phyloP scores from a whole-genome alignment of 164 flowering plant species.

The Vitis amurensis region DNA sequence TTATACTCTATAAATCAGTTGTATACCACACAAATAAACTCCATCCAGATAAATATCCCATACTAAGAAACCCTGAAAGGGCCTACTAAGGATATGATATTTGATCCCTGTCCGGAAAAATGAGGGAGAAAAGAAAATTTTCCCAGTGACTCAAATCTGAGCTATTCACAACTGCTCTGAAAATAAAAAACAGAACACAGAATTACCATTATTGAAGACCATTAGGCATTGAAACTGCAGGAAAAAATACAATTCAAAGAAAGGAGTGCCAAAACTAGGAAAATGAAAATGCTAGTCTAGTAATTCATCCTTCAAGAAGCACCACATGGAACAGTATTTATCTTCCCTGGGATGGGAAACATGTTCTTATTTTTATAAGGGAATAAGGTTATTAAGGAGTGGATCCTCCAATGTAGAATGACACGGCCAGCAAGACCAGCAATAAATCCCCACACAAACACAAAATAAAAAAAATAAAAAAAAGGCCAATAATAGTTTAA shows the following conservation, averaged over 20 bases:
- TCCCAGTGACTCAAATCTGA: background rate
- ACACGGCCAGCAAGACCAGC: background rate
- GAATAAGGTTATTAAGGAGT: too few species aligned
- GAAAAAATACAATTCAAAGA: background rate
- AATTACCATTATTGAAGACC: background rate
- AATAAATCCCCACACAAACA: background rate
- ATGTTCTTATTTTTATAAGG: slow-evolving; percentile 1
- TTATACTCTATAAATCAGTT: too few species aligned
- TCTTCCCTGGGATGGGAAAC: background rate
- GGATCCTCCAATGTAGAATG: background rate
- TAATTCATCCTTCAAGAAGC: background rate
- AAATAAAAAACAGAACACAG: background rate
- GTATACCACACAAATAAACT: too few species aligned
- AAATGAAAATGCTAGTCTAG: background rate
- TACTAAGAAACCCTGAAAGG: too few species aligned
- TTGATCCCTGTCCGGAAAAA: too few species aligned
- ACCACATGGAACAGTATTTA: background rate
- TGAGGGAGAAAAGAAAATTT: background rate
- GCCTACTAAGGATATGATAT: too few species aligned
- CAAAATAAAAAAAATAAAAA: background rate
- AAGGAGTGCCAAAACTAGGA: background rate
- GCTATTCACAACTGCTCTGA: background rate
- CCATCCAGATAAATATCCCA: too few species aligned
- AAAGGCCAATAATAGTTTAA: background rate
- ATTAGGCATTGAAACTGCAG: background rate